Conservation (phyloP, 768 basidiomycete genomes). For the Daedalea quercina region DNA sequence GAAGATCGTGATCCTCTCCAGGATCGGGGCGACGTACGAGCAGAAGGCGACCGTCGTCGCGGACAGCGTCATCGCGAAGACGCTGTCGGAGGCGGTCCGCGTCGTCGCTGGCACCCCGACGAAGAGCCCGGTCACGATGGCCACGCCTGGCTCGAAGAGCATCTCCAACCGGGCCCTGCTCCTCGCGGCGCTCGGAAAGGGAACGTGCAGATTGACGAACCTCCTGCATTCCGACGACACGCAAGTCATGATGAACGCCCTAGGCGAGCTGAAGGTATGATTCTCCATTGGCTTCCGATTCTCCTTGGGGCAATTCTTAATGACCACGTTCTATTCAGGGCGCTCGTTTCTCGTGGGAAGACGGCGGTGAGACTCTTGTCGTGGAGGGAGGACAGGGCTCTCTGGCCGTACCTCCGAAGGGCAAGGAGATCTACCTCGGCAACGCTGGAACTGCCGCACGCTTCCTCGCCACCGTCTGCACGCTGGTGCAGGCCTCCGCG, state of each 20-base stretch:
- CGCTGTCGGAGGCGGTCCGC: conserved; percentile 72
- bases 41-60: conserved; percentile 81
- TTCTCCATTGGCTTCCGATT: not conserved
- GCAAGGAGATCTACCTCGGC: conserved; percentile 89
- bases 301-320: not conserved
- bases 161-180: conserved; percentile 93
- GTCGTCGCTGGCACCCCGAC: conserved; percentile 65
- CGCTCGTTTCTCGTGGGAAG: conserved; percentile 91
- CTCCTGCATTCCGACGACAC: conserved; percentile 97
- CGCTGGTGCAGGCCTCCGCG: conserved; percentile 57
- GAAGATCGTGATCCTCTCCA: conserved; percentile 87
- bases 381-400: conserved; percentile 82
- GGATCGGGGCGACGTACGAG: conserved; percentile 90
- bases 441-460: conserved; percentile 98
- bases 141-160: conserved; percentile 94
- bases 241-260: conserved; percentile 97
- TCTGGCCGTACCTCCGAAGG: conserved; percentile 68
- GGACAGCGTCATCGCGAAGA: conserved; percentile 77
- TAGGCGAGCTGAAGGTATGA: conserved; percentile 79
- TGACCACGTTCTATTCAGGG: conserved; percentile 42
- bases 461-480: conserved; percentile 94
- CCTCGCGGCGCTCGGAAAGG: conserved; percentile 84
- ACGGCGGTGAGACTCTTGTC: conserved; percentile 91
- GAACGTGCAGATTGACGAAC: conserved; percentile 84
- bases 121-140: conserved; percentile 52